Base-by-base conservation (phyloP, 1,139 yeast genomes). In the Meyerozyma athensensis region DNA sequence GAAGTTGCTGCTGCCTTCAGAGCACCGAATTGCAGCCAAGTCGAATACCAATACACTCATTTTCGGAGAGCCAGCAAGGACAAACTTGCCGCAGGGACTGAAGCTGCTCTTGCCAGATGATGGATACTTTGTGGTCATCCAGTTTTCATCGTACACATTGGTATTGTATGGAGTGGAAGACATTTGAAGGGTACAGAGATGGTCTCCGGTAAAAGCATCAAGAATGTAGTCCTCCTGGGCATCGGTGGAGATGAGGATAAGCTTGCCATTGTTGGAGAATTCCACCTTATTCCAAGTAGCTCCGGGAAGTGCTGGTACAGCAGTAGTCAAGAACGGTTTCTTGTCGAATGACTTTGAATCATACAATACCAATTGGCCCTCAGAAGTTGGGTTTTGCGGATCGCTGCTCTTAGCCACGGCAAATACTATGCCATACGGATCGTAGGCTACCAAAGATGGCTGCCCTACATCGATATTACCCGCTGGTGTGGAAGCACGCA, bases 211-310 rank as follows among this genome's bases (percentile, higher is more conserved):
- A 47, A 81, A 83, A 1, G 95, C 84, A 53, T 89, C 95, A 23
- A 81, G 56, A 2, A 87, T 56, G 42, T 79, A 69, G 49, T 83
- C 89, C 28, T 63, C 63, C 19, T 59, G 58, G 3, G 72, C 62
- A 41, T 74, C 59, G 2, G 94, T 81, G 2, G 80, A 76, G 2
- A 89, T 59, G n/a, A 87, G 61, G n/a, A 92, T 50, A 43, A 68
- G 66, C 52, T 81, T 83, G 21, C 95, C 95, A 52, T 83, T 84
- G 54, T 89, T 89, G 19, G 95, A 78, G 56, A 90, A 87, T 56
- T 89, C 95, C 23, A 89, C 44, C 47, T 80, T 82, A 30, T 73
- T 72, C 86, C 90, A 84, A 7, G 48, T 43, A 39, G 61, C 63
- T 43, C 65, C 51, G 33, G 63, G 47, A 5, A 45, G 28, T 5